Conservation (phyloP, 2,329 filamentous ascomycete species). For the Colletotrichum cordylinicola region DNA sequence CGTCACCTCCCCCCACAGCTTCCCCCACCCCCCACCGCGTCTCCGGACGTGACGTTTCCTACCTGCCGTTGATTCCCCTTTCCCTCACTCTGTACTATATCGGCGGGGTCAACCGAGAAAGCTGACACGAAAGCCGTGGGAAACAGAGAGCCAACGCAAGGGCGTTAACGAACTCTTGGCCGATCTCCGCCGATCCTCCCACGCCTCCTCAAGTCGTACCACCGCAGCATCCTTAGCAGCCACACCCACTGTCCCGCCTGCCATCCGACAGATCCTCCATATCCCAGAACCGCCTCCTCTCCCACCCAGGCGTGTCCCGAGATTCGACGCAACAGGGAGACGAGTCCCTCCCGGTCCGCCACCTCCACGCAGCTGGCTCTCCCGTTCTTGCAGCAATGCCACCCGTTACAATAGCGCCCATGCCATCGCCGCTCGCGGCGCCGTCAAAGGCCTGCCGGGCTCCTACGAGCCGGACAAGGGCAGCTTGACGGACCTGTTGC, state of each 20-base stretch:
- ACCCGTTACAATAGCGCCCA: neutral
- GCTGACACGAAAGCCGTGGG: constrained; percentile 7
- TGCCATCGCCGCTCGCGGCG: neutral
- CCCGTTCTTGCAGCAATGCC: constrained; percentile 29
- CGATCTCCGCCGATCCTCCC: constrained; percentile 55
- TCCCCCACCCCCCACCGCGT: neutral
- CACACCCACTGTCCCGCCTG: constrained; percentile 54
- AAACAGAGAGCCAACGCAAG: constrained; percentile 38
- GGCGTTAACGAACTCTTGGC: constrained; percentile 67
- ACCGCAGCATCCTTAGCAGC: neutral
- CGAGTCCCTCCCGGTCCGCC: constrained; percentile 64
- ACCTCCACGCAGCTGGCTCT: constrained; percentile 63
- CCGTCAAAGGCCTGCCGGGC: constrained; percentile 45
- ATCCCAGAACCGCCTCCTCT: constrained; percentile 63
- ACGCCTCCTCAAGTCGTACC: constrained; percentile 23
- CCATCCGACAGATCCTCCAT: constrained; percentile 63
- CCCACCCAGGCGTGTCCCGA: constrained; percentile 48
- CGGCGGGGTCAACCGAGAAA: neutral
- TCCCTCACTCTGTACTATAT: neutral
- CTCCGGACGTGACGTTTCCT: neutral
- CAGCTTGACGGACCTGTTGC: constrained; percentile 57
- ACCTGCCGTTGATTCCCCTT: neutral
- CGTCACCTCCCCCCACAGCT: neutral
- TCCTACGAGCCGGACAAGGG: constrained; percentile 46
- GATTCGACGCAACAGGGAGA: constrained; percentile 52